Evolutionary conservation across 1,284 basidiomycete species (phyloP), one percentile per base, ranked within the genome.

Genomic region (Mycosarcoma maydis): DNA sequence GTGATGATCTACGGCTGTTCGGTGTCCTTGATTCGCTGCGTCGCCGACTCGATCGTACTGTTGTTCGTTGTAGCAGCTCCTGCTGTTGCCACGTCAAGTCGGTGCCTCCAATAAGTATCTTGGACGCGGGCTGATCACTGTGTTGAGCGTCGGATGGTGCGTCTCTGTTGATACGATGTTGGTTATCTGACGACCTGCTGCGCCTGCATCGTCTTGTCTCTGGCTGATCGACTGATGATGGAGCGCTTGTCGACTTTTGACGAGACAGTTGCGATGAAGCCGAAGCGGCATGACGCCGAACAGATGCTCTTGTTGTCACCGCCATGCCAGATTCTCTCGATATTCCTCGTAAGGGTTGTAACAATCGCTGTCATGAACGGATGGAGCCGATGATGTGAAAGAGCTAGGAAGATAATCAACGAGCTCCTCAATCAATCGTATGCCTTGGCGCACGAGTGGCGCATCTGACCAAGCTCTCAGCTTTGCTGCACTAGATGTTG

Each of bases 51-150:
- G 37, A 8, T 6, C 10, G 19, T 13, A 23, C 1, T 8, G 11
- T 34, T 16, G 20, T 16, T 20, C 36, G 50, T 8, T 27, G 47
- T 26, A 61, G 23, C 3, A 61, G 33, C 10, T 50, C 37, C 10
- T 19, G 47, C 16, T 55, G 51, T 23, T 61, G 58, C 58, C 58
- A 55, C 14, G 58, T 61, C 20, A 61, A 22, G 2, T 49, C 42
- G 36, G 42, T 19, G 7, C 16, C 38, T 30, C 43, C 17, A 32
- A 9, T 22, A 22, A 5, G 4, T 9, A 4, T 14, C 17, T 43
- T 48, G 3, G 14, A 6, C 16, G 17, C 10, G 6, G 4, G 10
- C 16, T 8, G 14, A 16, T 16, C 19, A 30, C 20, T n/a, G 13
- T 6, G 36, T 22, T 27, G 54, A 38, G 20, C 41, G 11, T 32